Conservation (phyloP, 495 filamentous ascomycete genomes). For the Choiromyces venosus region DNA sequence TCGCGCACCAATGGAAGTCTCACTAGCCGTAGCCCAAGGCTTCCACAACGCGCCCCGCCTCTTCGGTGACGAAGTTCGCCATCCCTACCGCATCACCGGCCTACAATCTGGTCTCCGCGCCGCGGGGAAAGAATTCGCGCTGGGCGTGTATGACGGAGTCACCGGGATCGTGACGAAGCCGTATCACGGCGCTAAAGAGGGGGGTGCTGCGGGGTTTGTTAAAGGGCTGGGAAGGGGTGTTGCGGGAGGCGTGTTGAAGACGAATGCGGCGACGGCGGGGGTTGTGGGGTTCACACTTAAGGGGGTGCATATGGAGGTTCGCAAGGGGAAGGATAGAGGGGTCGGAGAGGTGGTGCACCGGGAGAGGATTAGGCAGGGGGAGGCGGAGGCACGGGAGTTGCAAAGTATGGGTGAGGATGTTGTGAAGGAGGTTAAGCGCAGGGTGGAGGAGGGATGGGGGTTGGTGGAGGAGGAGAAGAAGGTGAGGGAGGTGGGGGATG, state of each 20-base stretch:
- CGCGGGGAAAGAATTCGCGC: slow-evolving; percentile 60
- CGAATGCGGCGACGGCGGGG: slow-evolving; percentile 59
- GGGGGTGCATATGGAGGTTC: slow-evolving; percentile 55
- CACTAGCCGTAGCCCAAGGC: slow-evolving; percentile 68
- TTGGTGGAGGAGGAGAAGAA: slow-evolving; percentile 29
- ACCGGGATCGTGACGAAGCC: slow-evolving; percentile 66
- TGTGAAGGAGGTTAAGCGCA: slow-evolving; percentile 37
- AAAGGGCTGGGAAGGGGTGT: slow-evolving; percentile 70
- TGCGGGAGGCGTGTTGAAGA: slow-evolving; percentile 67
- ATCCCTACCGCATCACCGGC: slow-evolving; percentile 58
- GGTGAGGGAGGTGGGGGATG: slow-evolving; percentile 25
- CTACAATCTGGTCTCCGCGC: slow-evolving; percentile 62
- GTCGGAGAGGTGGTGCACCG: slow-evolving; percentile 27
- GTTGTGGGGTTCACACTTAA: slow-evolving; percentile 62
- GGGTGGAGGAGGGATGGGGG: slow-evolving; percentile 39
- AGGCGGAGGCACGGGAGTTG: slow-evolving; percentile 32
- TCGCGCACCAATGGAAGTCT: slow-evolving; percentile 59
- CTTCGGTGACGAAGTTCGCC: slow-evolving; percentile 59
- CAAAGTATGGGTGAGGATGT: slow-evolving; percentile 12
- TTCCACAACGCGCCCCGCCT: slow-evolving; percentile 79
- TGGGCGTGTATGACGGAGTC: slow-evolving; percentile 68
- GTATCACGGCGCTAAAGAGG: slow-evolving; percentile 54
- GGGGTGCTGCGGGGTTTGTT: slow-evolving; percentile 56
- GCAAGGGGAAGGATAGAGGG: slow-evolving; percentile 45
- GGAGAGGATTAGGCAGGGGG: slow-evolving; percentile 34